phyloP scores from a whole-genome alignment of 129 eudicot genomes.

The Pseudognaphalium luteoalbum region DNA sequence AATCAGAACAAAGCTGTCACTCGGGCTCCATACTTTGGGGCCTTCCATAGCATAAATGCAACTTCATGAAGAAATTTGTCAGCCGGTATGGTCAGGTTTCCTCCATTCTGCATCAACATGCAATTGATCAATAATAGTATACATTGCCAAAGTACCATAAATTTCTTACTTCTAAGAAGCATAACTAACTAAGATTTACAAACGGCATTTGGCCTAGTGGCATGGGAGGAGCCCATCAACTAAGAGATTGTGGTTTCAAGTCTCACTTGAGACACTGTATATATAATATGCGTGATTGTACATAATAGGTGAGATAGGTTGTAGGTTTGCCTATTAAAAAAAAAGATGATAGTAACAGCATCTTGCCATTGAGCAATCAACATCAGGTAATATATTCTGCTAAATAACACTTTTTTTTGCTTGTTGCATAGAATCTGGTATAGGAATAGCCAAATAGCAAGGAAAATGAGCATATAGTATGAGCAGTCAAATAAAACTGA shows the following conservation, averaged over 20 bases:
- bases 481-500: too few species aligned
- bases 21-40: conserved; percentile 95
- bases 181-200: not conserved
- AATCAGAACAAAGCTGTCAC: not conserved
- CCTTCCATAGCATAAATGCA: conserved; percentile 95
- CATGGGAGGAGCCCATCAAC: too few species aligned
- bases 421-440: not conserved
- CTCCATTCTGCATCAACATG: conserved; percentile 58
- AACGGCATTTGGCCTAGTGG: too few species aligned
- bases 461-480: not conserved
- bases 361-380: conserved; percentile 84
- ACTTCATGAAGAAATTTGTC: conserved; percentile 86
- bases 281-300: too few species aligned
- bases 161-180: not conserved
- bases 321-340: too few species aligned
- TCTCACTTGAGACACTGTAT: not conserved
- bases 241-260: not conserved
- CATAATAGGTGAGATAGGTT: not conserved
- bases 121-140: not conserved
- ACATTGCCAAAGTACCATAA: not conserved
- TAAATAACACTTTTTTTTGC: not conserved
- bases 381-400: conserved; percentile 70
- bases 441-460: not conserved
- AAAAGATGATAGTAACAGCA: conserved; percentile 49
- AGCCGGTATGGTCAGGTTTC: conserved; percentile 73